These are phyloP conservation scores for Linderniella brevidens DNA, from an alignment of 257 asterid species.

Conservation along the genomic window DNA sequence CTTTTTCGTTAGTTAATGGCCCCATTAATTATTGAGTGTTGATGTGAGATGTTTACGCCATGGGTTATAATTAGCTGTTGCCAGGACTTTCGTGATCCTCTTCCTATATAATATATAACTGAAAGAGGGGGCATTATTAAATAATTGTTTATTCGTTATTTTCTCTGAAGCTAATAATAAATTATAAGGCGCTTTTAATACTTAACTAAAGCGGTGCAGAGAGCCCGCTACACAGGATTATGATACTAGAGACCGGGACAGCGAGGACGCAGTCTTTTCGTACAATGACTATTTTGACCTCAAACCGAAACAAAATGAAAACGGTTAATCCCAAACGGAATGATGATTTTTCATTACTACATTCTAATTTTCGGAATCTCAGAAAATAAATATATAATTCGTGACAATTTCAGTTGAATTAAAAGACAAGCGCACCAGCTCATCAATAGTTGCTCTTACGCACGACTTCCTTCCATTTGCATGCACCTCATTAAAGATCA, in stretches of 20 bases:
- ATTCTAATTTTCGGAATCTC: too few species aligned
- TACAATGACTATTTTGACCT: constrained; percentile 13
- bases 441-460: background rate
- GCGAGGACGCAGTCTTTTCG: constrained; percentile 19
- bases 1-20: background rate
- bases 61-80: constrained; percentile 13
- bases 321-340: too few species aligned
- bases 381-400: too few species aligned
- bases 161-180: too few species aligned
- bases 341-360: too few species aligned
- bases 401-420: background rate
- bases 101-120: too few species aligned
- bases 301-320: constrained; percentile 2
- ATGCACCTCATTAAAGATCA: too few species aligned
- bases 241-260: constrained; percentile 11
- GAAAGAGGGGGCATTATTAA: too few species aligned
- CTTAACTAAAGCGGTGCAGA: constrained; percentile 14
- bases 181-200: too few species aligned
- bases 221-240: constrained; percentile 11
- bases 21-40: background rate
- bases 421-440: background rate
- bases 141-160: too few species aligned
- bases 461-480: background rate
- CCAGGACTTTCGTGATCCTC: background rate
- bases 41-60: background rate